A percentile compares a stretch with the other conserved stretches of the same genome.
phyloP scores from a whole-genome alignment of 106 monocot species.

The Apostasia ramifera region DNA sequence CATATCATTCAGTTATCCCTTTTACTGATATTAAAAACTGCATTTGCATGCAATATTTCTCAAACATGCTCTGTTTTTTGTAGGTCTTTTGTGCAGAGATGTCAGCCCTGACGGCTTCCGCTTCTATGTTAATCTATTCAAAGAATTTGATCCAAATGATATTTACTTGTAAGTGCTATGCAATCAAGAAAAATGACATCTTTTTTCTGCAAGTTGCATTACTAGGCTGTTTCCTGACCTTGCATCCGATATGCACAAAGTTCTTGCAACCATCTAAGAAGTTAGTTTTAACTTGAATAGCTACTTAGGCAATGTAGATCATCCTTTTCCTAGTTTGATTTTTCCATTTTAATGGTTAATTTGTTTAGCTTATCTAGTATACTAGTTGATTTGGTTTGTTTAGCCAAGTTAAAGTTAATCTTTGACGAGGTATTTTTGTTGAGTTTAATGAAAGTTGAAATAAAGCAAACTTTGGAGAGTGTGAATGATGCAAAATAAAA shows the following conservation, averaged over 20 bases:
- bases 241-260: not conserved
- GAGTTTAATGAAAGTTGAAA: too few species aligned
- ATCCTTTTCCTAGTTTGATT: too few species aligned
- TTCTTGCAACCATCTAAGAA: not conserved
- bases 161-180: constrained; percentile 48
- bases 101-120: constrained; percentile 95
- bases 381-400: too few species aligned
- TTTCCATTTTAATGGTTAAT: too few species aligned
- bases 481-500: too few species aligned
- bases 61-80: not conserved
- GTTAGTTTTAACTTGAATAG: not conserved
- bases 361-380: too few species aligned
- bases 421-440: too few species aligned
- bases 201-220: constrained; percentile 1
- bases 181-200: not conserved
- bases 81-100: constrained; percentile 90
- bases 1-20: not conserved
- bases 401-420: too few species aligned
- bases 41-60: not conserved
- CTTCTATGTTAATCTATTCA: constrained; percentile 81
- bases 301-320: too few species aligned
- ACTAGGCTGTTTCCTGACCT: not conserved
- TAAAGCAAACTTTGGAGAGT: too few species aligned
- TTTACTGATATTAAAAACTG: not conserved
- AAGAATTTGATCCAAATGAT: constrained; percentile 57